Conservation (phyloP, 2,329 filamentous ascomycete species). For the Colletotrichum lupini region DNA sequence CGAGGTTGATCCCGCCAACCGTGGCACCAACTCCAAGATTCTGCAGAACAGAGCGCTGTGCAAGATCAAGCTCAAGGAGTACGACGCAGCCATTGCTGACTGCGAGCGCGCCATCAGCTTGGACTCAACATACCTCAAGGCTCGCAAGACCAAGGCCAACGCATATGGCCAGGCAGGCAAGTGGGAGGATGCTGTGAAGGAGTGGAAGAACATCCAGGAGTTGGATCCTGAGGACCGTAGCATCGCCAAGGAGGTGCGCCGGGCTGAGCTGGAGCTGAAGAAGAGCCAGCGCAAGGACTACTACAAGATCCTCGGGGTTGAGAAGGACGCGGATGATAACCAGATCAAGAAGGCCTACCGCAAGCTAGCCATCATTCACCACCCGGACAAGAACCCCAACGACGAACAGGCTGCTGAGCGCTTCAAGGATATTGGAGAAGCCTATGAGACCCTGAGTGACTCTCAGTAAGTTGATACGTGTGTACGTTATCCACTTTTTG, state of each 20-base stretch:
- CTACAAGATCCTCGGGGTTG: conserved; percentile 93
- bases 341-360: conserved; percentile 98
- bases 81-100: conserved; percentile 82
- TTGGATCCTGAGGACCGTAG: conserved; percentile 83
- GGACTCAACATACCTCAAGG: conserved; percentile 88
- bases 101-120: conserved; percentile 86
- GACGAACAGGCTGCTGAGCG: conserved; percentile 85
- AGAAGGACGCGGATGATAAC: conserved; percentile 84
- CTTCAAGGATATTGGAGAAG: conserved; percentile 98
- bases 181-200: conserved; percentile 92
- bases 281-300: conserved; percentile 98
- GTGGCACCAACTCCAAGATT: conserved; percentile 93
- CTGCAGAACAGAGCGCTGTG: conserved; percentile 93
- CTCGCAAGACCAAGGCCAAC: conserved; percentile 92
- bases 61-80: conserved; percentile 85
- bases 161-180: conserved; percentile 85
- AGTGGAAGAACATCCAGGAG: conserved; percentile 89
- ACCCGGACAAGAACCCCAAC: conserved; percentile 97
- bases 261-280: conserved; percentile 95
- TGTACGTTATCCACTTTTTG: not conserved
- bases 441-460: conserved; percentile 95
- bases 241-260: conserved; percentile 85
- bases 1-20: conserved; percentile 87
- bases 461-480: conserved; percentile 74
- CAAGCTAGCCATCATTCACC: conserved; percentile 91